A percentile compares a stretch with the other conserved stretches of the same genome.
These are phyloP conservation scores for Xerocomus potaroensis DNA, from an alignment of 768 basidiomycete genomes.

Conservation along the genomic window DNA sequence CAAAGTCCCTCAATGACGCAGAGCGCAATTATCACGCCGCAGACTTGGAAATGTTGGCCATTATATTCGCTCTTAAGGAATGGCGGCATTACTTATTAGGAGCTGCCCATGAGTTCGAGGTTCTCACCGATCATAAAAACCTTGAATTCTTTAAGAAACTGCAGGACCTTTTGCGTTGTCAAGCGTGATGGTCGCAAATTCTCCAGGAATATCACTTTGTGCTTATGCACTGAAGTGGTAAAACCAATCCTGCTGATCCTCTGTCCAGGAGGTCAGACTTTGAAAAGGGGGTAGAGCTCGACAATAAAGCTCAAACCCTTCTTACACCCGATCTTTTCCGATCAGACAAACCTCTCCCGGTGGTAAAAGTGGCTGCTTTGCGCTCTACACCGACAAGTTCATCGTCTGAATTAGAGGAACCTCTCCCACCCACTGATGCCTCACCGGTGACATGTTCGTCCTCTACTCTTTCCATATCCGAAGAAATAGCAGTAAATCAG, in stretches of 20 bases:
- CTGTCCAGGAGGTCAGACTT: too few relatives aligned
- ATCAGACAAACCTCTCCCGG: too few relatives aligned
- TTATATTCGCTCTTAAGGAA: background rate
- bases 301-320: too few relatives aligned
- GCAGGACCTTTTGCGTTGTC: constrained; percentile 36
- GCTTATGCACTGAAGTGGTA: background rate
- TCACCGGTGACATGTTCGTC: too few relatives aligned
- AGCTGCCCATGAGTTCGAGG: background rate
- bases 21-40: constrained; percentile 4
- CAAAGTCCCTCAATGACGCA: background rate
- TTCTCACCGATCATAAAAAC: constrained; percentile 38
- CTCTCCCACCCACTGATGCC: too few relatives aligned
- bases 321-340: too few relatives aligned
- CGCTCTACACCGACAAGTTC: too few relatives aligned
- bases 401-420: too few relatives aligned
- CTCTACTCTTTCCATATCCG: too few relatives aligned
- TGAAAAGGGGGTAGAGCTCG: too few relatives aligned
- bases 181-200: constrained; percentile 23
- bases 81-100: constrained; percentile 5
- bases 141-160: constrained; percentile 38
- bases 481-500: background rate
- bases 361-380: too few relatives aligned
- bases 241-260: too few relatives aligned
- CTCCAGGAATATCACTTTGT: background rate
- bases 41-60: background rate